Base-by-base conservation (phyloP, 2,329 filamentous ascomycete genomes). In the Epicoccum sorghinum region DNA sequence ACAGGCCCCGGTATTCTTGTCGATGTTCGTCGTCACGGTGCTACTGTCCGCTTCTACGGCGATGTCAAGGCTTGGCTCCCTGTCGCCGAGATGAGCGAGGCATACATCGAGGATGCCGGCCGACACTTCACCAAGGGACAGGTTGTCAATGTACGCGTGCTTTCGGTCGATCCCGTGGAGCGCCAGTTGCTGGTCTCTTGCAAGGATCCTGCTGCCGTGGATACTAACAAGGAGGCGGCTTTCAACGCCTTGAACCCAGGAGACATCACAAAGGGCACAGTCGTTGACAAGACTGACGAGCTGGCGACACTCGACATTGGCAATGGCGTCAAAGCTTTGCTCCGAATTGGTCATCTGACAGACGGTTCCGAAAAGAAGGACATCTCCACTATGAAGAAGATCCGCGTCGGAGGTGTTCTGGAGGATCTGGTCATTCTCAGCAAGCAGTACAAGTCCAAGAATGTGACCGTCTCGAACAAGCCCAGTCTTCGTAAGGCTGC, bases 1-100 rank as follows among this genome's bases (percentile, higher is more conserved):
- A 90, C 93, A 67, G 87, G 89, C 30, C 89, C 90, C 7, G 95
- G 93, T 53, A 97, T 92, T 0, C 89, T 99, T 60, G 83, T 96
- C 62, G 96, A 89, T 60, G 80, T 99, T 9, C 81, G 91, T 52
- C 77, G 84, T 3, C 86, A 86, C 47, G 95, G 95, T 55, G 95
- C 95, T 9, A 86, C 93, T 14, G 89, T 99, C 47, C 91, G 96
- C 70, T 99, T 98, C 76, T 99, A 96, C 68, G 91, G 91, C 14
- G 78, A 82, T 7, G 81, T 99, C 18, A 86, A 86, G 61, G 96
- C 89, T 7, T 99, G 96, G 78, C 82, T 99, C 49, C 95, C 95
- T 2, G 88, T 96, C 0, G 90, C 90, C 1, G 93, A 99, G 76
- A 99, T 99, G 95, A 98, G 95, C 72, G 95, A 99, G 73, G 92